phyloP scores from a whole-genome alignment of 2,329 filamentous ascomycete species.

The Penicillium sclerotigenum region DNA sequence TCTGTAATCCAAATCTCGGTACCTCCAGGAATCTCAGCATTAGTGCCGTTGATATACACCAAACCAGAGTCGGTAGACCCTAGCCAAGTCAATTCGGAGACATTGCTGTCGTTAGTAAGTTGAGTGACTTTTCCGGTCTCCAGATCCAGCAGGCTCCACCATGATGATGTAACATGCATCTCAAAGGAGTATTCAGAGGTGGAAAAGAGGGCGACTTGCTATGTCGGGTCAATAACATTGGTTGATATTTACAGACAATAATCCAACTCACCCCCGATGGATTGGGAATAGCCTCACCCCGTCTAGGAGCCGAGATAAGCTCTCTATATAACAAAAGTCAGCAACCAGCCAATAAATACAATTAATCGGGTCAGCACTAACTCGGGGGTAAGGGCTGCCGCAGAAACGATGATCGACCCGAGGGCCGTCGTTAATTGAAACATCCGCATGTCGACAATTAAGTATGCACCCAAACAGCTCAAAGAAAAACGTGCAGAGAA shows the following conservation, averaged over 20 bases:
- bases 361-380: conserved; percentile 13
- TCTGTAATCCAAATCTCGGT: conserved; percentile 41
- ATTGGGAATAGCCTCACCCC: conserved; percentile 38
- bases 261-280: conserved; percentile 38
- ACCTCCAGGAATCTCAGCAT: conserved; percentile 40
- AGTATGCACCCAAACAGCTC: not conserved
- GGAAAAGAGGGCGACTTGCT: conserved; percentile 50
- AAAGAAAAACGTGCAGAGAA: conserved; percentile 4
- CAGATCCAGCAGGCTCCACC: conserved; percentile 70
- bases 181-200: conserved; percentile 77
- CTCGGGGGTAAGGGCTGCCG: conserved; percentile 30
- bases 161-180: conserved; percentile 59
- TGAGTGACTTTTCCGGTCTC: conserved; percentile 62
- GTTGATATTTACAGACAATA: not conserved
- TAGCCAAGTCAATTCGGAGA: conserved; percentile 74
- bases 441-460: conserved; percentile 22
- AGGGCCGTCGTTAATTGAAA: conserved; percentile 27
- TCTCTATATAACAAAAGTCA: conserved; percentile 27
- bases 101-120: conserved; percentile 62
- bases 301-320: conserved; percentile 38
- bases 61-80: conserved; percentile 61
- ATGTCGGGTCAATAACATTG: conserved; percentile 2
- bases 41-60: conserved; percentile 54
- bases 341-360: not conserved
- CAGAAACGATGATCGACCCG: conserved; percentile 23